Percentiles rank a stretch among this genome's conserved stretches.
Evolutionary conservation across 169 alveolate genomes (phyloP).

Genomic region (Cryptosporidium viatorum): DNA sequence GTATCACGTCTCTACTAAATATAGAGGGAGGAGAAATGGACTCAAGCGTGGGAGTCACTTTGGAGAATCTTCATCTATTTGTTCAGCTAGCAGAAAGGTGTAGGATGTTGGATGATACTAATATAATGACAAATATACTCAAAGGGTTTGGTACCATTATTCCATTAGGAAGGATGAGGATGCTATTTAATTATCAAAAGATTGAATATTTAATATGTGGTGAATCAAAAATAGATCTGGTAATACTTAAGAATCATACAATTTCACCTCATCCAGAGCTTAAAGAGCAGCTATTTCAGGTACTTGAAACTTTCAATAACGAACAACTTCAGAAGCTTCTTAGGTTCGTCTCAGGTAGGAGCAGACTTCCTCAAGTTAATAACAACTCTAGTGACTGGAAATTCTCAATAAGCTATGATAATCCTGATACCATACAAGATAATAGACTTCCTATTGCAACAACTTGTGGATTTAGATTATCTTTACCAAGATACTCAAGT

Average conservation of each 20-base stretch:
- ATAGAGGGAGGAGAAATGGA: slow-evolving; percentile 27
- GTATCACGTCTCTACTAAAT: slow-evolving; percentile 27
- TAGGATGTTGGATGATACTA: slow-evolving; percentile 86
- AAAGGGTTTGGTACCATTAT: slow-evolving; percentile 89
- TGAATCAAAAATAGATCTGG: slow-evolving; percentile 88
- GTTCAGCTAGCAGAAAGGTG: slow-evolving; percentile 85
- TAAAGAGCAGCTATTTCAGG: slow-evolving; percentile 86
- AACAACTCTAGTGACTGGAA: slow-evolving; percentile 85
- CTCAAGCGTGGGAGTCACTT: slow-evolving; percentile 80
- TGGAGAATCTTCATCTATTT: slow-evolving; percentile 84
- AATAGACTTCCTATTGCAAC: slow-evolving; percentile 91
- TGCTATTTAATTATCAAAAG: slow-evolving; percentile 84
- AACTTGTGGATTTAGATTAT: slow-evolving; percentile 90
- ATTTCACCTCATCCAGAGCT: slow-evolving; percentile 84
- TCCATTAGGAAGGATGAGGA: slow-evolving; percentile 90
- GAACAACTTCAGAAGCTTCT: slow-evolving; percentile 88
- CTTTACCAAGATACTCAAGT: slow-evolving; percentile 88
- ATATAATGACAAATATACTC: slow-evolving; percentile 82
- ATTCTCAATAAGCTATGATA: slow-evolving; percentile 87
- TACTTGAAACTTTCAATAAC: slow-evolving; percentile 86
- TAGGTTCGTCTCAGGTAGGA: slow-evolving; percentile 91
- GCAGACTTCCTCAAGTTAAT: slow-evolving; percentile 89
- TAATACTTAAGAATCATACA: slow-evolving; percentile 87
- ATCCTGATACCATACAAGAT: slow-evolving; percentile 79
- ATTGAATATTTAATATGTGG: slow-evolving; percentile 91